Base-by-base conservation (phyloP, 192 early-diverging fungal genomes). In the Coemansia sp. region DNA sequence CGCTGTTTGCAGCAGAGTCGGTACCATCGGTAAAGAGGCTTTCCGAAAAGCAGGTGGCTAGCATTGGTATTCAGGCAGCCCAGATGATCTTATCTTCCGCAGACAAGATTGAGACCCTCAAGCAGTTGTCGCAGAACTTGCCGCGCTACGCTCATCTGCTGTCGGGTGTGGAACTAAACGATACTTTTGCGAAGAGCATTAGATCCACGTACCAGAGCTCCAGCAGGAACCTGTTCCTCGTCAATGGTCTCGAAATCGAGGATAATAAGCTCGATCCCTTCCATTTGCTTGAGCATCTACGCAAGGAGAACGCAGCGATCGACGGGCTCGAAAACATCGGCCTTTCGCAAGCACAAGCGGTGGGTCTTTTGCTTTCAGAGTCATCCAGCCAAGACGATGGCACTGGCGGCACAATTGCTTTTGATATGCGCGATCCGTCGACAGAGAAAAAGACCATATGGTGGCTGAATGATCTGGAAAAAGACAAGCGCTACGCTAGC, bases 381-480 rank as follows among this genome's bases (percentile, higher is more conserved):
- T 7, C 49, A 23, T 28, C 48, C 5, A 57, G 45, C 20, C 43
- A 57, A 2, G 26, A 25, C 28, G 56, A 70, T 20, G 60, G 34
- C 25, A 60, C 69, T 15, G 43, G 49, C 16, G 59, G 72, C n/a
- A 33, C 64, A 2, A 49, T 78, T 7, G 66, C 86, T 2, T 96
- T 93, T 72, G 95, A 97, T 68, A 88, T 93, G 29, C 92, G 94
- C 33, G 87, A 91, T 58, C 72, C 60, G 7, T 74, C 81, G 9
- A 59, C 70, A 9, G 66, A 85, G 18, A 61, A 77, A 25, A 84
- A 86, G 43, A 33, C 81, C 2, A 71, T 94, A 16, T 58, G 91
- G 23, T 99, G 97, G 97, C 83, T 89, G 72, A 99, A 98, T 71
- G 91, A 99, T 73, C 74, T 99, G 21, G 94, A 93, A 64, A 89